phyloP scores from a whole-genome alignment of 2,329 filamentous ascomycete genomes.

The Trichoderma semiorbis region DNA sequence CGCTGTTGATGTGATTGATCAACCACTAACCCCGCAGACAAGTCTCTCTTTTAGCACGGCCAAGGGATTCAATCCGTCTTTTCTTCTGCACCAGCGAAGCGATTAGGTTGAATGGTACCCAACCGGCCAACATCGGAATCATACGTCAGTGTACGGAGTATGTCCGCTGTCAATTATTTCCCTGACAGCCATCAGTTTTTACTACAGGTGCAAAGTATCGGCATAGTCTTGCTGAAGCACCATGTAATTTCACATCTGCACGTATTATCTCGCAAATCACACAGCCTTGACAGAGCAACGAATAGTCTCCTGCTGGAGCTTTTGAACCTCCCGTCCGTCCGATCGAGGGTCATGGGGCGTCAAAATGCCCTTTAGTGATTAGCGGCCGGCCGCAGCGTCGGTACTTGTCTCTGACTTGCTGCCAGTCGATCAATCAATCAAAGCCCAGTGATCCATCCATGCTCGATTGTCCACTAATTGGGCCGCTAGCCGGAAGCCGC shows the following conservation, averaged over 20 bases:
- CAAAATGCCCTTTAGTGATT: neutral
- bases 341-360: constrained; percentile 12
- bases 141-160: neutral
- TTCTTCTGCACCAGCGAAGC: neutral
- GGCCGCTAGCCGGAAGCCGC: constrained; percentile 2
- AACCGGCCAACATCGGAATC: neutral
- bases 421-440: neutral
- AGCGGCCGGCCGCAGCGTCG: constrained; percentile 7
- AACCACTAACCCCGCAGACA: constrained; percentile 8
- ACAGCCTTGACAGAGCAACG: neutral
- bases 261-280: neutral
- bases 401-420: neutral
- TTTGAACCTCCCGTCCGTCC: neutral
- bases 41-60: neutral
- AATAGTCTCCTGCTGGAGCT: neutral
- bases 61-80: neutral
- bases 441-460: neutral
- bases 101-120: neutral
- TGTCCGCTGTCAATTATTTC: neutral
- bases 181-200: neutral
- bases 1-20: neutral
- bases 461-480: neutral
- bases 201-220: neutral
- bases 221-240: neutral
- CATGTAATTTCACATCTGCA: neutral